These are phyloP conservation scores for Brasenia schreberi DNA, from an alignment of 164 flowering plant genomes.

Conservation along the genomic window DNA sequence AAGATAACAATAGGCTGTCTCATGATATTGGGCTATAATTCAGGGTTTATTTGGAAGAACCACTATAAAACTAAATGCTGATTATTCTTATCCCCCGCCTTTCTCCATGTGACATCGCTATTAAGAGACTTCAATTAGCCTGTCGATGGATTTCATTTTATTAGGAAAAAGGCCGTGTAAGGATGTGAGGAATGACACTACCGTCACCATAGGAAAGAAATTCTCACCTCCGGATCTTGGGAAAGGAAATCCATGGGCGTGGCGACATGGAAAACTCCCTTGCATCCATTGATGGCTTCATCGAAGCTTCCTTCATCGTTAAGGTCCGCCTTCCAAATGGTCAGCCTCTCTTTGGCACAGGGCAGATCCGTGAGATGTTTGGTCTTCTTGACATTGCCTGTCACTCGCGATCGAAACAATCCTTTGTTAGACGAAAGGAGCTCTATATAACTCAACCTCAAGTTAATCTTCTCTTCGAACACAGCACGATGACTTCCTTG, in stretches of 20 bases:
- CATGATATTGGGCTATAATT: no score
- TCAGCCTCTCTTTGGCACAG: slow-evolving; percentile 7
- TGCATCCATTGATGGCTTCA: slow-evolving; percentile 10
- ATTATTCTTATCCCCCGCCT: no score
- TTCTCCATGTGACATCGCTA: no score
- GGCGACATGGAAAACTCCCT: slow-evolving; percentile 16
- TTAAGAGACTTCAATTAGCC: no score
- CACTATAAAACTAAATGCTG: no score
- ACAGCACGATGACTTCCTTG: no score
- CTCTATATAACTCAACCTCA: no score
- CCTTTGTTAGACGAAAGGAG: no score
- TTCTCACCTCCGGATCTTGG: slow-evolving; percentile 16
- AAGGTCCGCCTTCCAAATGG: slow-evolving; percentile 18
- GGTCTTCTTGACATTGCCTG: slow-evolving; percentile 11
- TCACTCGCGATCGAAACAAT: background rate
- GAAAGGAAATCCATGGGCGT: slow-evolving; percentile 20
- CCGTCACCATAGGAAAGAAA: no score
- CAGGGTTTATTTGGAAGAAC: no score
- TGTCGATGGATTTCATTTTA: background rate
- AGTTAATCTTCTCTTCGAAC: no score
- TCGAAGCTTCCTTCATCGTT: slow-evolving; percentile 18
- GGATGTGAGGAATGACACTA: background rate
- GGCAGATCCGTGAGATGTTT: slow-evolving; percentile 14
- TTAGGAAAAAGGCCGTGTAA: background rate
- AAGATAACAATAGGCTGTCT: no score